Evolutionary conservation across 352 stramenopile genomes (phyloP).

Genomic region (Phytophthora foliorum): DNA sequence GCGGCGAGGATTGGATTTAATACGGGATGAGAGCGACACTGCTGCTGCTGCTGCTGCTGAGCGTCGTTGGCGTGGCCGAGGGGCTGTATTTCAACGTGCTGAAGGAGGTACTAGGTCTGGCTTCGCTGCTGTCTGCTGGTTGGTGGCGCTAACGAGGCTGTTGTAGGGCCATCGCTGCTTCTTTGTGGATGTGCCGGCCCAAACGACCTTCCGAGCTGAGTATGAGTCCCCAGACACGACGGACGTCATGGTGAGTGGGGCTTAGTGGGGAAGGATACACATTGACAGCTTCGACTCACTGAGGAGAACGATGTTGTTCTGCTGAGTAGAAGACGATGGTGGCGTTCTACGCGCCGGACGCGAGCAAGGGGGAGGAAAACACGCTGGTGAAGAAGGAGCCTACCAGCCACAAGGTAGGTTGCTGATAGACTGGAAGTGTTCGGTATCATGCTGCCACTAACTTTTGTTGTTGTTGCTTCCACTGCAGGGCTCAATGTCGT

Average conservation of each 20-base stretch:
- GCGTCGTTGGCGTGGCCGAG: slow-evolving; percentile 22
- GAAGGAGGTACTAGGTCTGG: slow-evolving; percentile 48
- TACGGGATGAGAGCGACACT: not conserved
- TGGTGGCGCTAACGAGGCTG: not conserved
- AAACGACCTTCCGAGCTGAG: slow-evolving; percentile 81
- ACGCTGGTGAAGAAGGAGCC: slow-evolving; percentile 66
- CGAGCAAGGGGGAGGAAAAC: slow-evolving; percentile 51
- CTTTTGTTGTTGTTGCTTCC: slow-evolving; percentile 5
- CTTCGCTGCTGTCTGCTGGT: not conserved
- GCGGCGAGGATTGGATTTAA: not conserved
- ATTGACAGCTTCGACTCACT: not conserved
- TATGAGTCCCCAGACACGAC: slow-evolving; percentile 90
- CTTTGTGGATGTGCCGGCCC: slow-evolving; percentile 75
- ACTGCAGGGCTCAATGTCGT: slow-evolving; percentile 64
- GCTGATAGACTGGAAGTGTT: not conserved
- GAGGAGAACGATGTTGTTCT: not conserved
- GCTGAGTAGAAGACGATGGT: slow-evolving; percentile 65
- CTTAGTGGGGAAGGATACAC: not conserved
- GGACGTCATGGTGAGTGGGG: slow-evolving; percentile 62
- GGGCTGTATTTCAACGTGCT: slow-evolving; percentile 74
- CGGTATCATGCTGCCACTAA: not conserved
- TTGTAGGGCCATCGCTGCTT: slow-evolving; percentile 81
- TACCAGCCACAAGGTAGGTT: slow-evolving; percentile 58
- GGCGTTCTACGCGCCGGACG: slow-evolving; percentile 65
- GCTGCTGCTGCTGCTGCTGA: slow-evolving; percentile 39